Evolutionary conservation across 164 flowering plant species (phyloP), one percentile per base, ranked within the genome.

Genomic region (Umbellularia californica): DNA sequence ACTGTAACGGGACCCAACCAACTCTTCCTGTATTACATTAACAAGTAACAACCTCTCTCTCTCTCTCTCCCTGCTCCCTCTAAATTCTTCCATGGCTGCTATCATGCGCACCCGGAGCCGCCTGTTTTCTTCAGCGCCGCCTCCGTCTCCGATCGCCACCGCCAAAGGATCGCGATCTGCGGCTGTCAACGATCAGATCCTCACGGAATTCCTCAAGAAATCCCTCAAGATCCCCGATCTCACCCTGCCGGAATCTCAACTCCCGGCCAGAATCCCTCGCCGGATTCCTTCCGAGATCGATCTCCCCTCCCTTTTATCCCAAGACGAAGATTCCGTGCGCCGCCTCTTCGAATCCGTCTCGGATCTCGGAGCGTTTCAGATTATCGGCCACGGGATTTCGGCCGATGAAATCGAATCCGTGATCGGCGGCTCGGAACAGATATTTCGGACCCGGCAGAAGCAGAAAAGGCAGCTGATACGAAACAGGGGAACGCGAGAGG

Each of bases 121-220:
- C 12, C 71, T 76, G 23, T 0, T 68, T 69, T 58, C 72, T n/a
- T 15, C 77, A 5, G 81, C 84, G 11, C 90, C 85, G 17, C 85
- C 85, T n/a, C 95, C 90, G 0, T 80, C 93, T 3, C 95, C 90
- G 5, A 83, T 91, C 72, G 86, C 93, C 23, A 89, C 84, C 22
- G 93, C 74, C 5, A 84, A 58, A 55, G 93, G 93, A 33, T 75
- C 79, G 3, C 85, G 89, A 71, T 83, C 90, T 17, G 88, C 90
- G 0, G 90, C 88, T 55, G 76, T 82, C 67, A 70, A 84, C 71
- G 88, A 89, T 62, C 76, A 77, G 50, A 72, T 76, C 69, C 76
- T 91, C 60, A 58, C 82, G 30, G 77, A 81, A 19, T 86, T 75
- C 79, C 88, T 91, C 47, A 80, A 84, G 24, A 79, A 75, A 10